Evolutionary conservation across 2,329 filamentous ascomycete species (phyloP).

Genomic region (Claviceps sp.): DNA sequence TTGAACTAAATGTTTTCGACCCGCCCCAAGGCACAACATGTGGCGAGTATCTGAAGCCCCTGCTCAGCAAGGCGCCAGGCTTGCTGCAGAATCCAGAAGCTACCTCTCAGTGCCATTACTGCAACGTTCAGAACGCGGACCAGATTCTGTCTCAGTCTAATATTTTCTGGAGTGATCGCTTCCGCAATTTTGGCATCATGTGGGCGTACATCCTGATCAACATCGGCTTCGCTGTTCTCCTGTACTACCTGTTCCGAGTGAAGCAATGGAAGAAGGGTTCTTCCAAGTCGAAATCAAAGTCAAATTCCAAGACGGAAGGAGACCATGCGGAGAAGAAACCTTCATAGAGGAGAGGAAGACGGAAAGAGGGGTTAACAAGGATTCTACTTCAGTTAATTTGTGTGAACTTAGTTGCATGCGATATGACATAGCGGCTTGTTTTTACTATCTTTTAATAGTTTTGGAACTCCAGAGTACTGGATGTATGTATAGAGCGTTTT

Average conservation of each 20-base stretch:
- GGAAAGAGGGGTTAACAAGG: too few relatives aligned
- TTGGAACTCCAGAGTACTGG: too few relatives aligned
- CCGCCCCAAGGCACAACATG: conserved; percentile 52
- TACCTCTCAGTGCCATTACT: conserved; percentile 50
- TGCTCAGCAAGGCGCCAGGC: conserved; percentile 36
- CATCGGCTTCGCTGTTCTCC: conserved; percentile 38
- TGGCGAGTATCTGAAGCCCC: conserved; percentile 45
- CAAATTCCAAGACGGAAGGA: neutral
- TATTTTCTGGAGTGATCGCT: conserved; percentile 41
- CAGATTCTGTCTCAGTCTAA: conserved; percentile 37
- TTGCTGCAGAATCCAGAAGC: conserved; percentile 48
- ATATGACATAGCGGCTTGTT: too few relatives aligned
- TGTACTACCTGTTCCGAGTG: conserved; percentile 53
- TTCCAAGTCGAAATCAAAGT: neutral
- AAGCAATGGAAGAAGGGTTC: conserved; percentile 17
- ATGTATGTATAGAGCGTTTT: too few relatives aligned
- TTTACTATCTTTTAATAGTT: too few relatives aligned
- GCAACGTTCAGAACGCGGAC: conserved; percentile 46
- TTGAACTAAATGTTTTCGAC: conserved; percentile 51
- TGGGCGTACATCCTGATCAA: conserved; percentile 57
- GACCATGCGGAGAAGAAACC: neutral
- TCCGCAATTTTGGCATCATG: conserved; percentile 59
- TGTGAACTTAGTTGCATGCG: too few relatives aligned
- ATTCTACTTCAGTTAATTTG: too few relatives aligned
- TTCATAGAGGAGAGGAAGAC: neutral